phyloP scores from a whole-genome alignment of 257 asterid genomes.

The Leonotis leonurus region DNA sequence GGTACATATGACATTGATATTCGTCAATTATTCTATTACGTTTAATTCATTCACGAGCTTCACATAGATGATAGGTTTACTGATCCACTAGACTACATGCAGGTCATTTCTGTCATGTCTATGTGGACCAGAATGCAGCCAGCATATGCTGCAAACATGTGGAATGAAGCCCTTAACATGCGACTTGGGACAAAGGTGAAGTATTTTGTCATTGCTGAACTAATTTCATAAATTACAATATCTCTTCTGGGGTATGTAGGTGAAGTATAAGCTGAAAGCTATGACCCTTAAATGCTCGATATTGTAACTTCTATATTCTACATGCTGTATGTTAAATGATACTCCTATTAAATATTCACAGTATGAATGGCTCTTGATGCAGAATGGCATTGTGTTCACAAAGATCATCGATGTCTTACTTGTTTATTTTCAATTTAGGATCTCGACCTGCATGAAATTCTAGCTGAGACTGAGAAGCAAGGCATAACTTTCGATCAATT shows the following conservation, averaged over 20 bases:
- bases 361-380: too few species aligned
- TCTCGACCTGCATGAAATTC: conserved; percentile 74
- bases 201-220: neutral
- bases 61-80: neutral
- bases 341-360: too few species aligned
- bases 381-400: neutral
- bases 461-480: conserved; percentile 82
- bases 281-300: too few species aligned
- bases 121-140: conserved; percentile 99
- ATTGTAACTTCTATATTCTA: too few species aligned
- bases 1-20: conserved; percentile 33
- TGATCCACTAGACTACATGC: conserved; percentile 24
- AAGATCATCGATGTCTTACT: neutral
- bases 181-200: conserved; percentile 93
- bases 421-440: conserved; percentile 34
- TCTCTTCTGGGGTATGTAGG: too few species aligned
- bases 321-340: too few species aligned
- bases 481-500: conserved; percentile 86
- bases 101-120: conserved; percentile 99
- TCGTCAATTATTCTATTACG: neutral
- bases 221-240: too few species aligned
- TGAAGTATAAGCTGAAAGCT: too few species aligned
- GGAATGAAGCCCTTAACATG: conserved; percentile 99
- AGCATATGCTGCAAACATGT: conserved; percentile 98
- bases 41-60: neutral